Evolutionary conservation across 179 eudicot genomes (phyloP), one percentile per base, ranked within the genome.

Genomic region (Beta corolliflora): DNA sequence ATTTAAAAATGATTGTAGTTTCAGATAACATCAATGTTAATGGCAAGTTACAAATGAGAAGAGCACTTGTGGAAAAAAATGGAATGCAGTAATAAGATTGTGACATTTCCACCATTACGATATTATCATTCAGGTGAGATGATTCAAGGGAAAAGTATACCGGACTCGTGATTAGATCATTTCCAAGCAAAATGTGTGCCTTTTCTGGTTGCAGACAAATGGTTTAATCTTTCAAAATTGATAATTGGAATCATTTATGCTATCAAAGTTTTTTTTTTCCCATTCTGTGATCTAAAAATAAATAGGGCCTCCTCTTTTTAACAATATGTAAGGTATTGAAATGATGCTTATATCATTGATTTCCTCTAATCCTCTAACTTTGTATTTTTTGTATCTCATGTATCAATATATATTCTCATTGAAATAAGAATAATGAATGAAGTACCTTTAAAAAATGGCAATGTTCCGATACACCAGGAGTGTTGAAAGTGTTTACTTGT

Each of bases 401-500:
- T 14, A 21, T 53, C 41, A 29, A 21, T 36, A 66, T 29, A 46
- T 16, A 54, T 13, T 59, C 18, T 16, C 4, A 59, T 5, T 58
- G 15, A 61, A 70, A 11, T 9, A 12, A 41, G 36, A 56, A 15
- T 41, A 67, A 5, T 19, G 18, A 77, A 9, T 12, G 18, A 25
- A 55, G 64, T 85, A 95, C 98, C 98, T 95, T 95, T 18, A 95
- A 85, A 82, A 95, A 95, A 85, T 92, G 91, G 93, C 98, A 93
- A 82, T 92, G 76, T 81, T 95, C 98, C 75, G 44, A 8, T 66
- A 95, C 99, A 67, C 99, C 99, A 71, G 97, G 97, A 55, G 95
- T 95, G 81, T 90, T 91, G 84, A 95, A 95, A 45, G 99, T 95
- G 79, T 92, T 95, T n/a, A 89, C 95, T 89, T 89, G 91, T 13